A percentile compares a stretch with the other conserved stretches of the same genome.
phyloP scores from a whole-genome alignment of 352 stramenopile genomes.

The Phytophthora cactorum region DNA sequence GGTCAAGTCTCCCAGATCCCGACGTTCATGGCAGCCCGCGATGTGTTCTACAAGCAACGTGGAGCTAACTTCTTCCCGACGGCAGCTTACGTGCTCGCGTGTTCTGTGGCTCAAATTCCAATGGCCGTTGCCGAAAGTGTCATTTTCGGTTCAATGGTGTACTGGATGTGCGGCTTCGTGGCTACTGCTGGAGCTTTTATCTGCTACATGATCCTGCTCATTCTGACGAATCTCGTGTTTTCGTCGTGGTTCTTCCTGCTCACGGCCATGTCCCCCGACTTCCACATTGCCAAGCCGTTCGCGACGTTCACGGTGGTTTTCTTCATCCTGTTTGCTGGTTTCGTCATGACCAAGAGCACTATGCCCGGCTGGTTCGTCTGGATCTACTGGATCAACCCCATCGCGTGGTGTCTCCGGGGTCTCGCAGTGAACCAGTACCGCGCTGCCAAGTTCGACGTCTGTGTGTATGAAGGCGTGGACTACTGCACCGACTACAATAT shows the following conservation, averaged over 20 bases:
- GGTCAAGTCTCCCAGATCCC: slow-evolving; percentile 57
- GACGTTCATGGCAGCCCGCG: slow-evolving; percentile 47
- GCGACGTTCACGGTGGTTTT: slow-evolving; percentile 48
- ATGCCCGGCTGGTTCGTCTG: slow-evolving; percentile 62
- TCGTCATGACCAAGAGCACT: slow-evolving; percentile 48
- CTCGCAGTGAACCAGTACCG: slow-evolving; percentile 40
- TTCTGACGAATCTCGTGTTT: slow-evolving; percentile 48
- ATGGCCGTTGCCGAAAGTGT: slow-evolving; percentile 58
- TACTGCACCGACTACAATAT: slow-evolving; percentile 37
- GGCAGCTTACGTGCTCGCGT: slow-evolving; percentile 68
- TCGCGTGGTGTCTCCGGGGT: slow-evolving; percentile 53
- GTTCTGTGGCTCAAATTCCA: slow-evolving; percentile 41
- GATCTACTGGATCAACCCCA: slow-evolving; percentile 69
- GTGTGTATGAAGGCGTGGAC: slow-evolving; percentile 30
- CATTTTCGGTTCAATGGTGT: slow-evolving; percentile 62
- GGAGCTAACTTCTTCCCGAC: slow-evolving; percentile 64
- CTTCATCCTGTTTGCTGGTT: slow-evolving; percentile 65
- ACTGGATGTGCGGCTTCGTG: slow-evolving; percentile 64
- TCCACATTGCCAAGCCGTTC: slow-evolving; percentile 54
- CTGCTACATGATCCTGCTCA: slow-evolving; percentile 42
- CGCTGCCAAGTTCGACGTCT: slow-evolving; percentile 28
- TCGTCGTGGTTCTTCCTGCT: slow-evolving; percentile 48
- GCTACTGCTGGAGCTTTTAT: slow-evolving; percentile 36
- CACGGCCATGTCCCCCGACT: slow-evolving; percentile 30
- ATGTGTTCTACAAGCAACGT: slow-evolving; percentile 56